Evolutionary conservation across 768 basidiomycete genomes (phyloP), one percentile per base, ranked within the genome.

Genomic region (Rhodosporidiobolus odoratus): DNA sequence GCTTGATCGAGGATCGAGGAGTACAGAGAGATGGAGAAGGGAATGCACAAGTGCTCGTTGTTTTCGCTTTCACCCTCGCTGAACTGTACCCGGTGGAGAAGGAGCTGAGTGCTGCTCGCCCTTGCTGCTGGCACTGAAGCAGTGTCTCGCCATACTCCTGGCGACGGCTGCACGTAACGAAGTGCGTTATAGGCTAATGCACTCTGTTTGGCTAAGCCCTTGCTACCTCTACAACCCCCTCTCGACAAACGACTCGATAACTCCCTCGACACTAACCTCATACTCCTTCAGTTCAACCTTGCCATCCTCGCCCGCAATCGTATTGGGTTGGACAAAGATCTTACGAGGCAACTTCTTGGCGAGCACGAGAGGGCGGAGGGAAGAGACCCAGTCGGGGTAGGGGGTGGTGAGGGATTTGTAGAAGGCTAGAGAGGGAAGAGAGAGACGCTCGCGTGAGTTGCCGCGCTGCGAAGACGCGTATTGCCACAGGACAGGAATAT

Each of bases 201-300:
- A n/a, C 7, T 23, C 3, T 30, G 32, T 12, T 61, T 34, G 4
- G 17, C 25, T 25, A 27, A 15, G 27, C 7, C 52, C 32, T 9
- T 9, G 34, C 12, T 8, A 9, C 6, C 54, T 45, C 48, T 67
- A 88, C 64, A 88, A 76, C 53, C 80, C 82, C 60, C 89, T 82
- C 78, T 92, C 91, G 69, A 94, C 86, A 80, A 88, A 89, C 75
- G 89, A 89, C 80, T 91, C 84, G 62, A 94, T 89, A 41, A 87
- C 83, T 40, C 91, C 92, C 30, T 84, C 86, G 2, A 85, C 76
- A 0, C 87, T 90, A 65, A 89, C 80, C 15, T 89, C 85, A 77
- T 69, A 69, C 76, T 92, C 90, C 78, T 86, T 89, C 69, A 94
- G 80, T 62, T 86, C 81, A 35, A 90, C 89, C 75, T 90, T 85